A percentile compares a stretch with the other conserved stretches of the same genome.
These are phyloP conservation scores for Beauveria scarabaeidicola DNA, from an alignment of 2,329 filamentous ascomycete genomes.

Conservation along the genomic window DNA sequence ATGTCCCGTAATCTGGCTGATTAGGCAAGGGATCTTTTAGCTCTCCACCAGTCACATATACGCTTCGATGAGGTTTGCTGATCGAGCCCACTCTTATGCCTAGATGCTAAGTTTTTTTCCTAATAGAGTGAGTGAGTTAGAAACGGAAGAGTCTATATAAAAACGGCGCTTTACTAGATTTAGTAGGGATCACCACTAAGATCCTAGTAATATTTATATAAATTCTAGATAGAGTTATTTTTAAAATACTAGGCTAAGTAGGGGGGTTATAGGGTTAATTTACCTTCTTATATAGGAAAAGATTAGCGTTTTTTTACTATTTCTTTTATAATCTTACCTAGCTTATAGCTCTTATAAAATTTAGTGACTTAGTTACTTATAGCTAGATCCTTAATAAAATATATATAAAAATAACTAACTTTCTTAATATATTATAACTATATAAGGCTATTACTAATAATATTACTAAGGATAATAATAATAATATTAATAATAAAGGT, in stretches of 20 bases:
- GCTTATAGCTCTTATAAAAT: not conserved
- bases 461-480: not conserved
- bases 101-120: too few relatives aligned
- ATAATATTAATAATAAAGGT: not conserved
- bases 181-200: not conserved
- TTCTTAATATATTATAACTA: not conserved
- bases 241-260: not conserved
- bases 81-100: too few relatives aligned
- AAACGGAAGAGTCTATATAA: too few relatives aligned
- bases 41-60: too few relatives aligned
- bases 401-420: not conserved
- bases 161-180: not conserved
- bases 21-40: too few relatives aligned
- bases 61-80: too few relatives aligned
- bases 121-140: too few relatives aligned
- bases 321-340: not conserved
- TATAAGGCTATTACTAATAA: not conserved
- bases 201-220: too few relatives aligned
- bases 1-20: too few relatives aligned
- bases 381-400: not conserved
- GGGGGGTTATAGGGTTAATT: not conserved
- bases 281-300: not conserved
- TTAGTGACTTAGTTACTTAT: not conserved
- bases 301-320: not conserved
- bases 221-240: not conserved